Evolutionary conservation across 2,329 filamentous ascomycete genomes (phyloP), one percentile per base, ranked within the genome.

Genomic region (Cercospora zeae-maydis): DNA sequence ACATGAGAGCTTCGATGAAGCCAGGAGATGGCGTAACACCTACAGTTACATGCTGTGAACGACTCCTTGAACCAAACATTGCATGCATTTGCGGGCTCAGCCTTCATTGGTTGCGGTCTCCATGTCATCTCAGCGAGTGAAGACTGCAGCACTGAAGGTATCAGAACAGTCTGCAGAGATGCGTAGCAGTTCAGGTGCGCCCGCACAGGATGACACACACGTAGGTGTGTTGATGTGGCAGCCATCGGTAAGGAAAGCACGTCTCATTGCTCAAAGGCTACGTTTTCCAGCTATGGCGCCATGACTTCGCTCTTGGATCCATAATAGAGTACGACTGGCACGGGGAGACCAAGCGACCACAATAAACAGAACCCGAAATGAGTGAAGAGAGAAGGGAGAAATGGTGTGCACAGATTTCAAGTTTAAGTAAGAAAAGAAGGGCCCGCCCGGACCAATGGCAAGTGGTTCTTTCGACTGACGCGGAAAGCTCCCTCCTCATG

Each of bases 181-280:
- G 21, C 42, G 21, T 24, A 8, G 42, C 42, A 45, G 19, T 21
- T 14, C 5, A 49, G 21, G 13, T 4, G 3, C 42, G 21, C 11
- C 10, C 10, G 31, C 8, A 34, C 13, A 30, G 14, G 42, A 30
- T n/a, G 42, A 49, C 13, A 49, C 13, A 14, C 24, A 19, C 3
- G 21, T 49, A 10, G 52, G 24, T 27, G 34, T 31, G 36, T 49
- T 87, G 79, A 80, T 87, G 84, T 87, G 79, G 84, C 83, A 47
- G 77, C 82, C 84, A 83, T 87, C 80, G 83, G 84, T 87, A 87
- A 87, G 84, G 85, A 86, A 85, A 83, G 54, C 76, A 76, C 77
- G 79, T 80, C 79, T 86, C 82, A 86, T 84, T 69, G 68, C 59
- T 54, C 51, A 64, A 63, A 58, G 61, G 54, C 58, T 64, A 51